Evolutionary conservation across 164 flowering plant species (phyloP), one percentile per base, ranked within the genome.

Genomic region (Berberis thunbergii): DNA sequence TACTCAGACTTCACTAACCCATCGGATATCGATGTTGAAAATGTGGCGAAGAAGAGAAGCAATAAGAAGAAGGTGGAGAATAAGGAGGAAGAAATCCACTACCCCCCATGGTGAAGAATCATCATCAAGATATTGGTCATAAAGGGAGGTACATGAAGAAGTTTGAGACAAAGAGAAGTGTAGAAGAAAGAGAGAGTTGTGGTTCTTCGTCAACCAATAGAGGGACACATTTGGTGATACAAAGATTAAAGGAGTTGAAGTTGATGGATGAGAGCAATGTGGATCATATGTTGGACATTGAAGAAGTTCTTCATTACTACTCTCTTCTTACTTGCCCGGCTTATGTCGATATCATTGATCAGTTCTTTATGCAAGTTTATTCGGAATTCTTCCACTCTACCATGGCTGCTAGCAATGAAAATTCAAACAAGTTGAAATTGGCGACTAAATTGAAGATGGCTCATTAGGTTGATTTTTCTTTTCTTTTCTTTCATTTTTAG

Each of bases 261-360:
- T 73, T 73, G 88, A 56, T 85, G 79, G 91, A 83, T 39, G 10
- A 60, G 66, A 71, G 73, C 44, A 70, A 88, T 59, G 75, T 82
- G 57, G 91, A 91, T 46, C 86, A 83, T 75, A 72, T 75, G 7
- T 48, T 80, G 61, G 97, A 91, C 68, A 76, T 88, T 1, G 88
- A 86, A 69, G 96, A 88, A 71, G 84, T 87, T 55, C 79, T 86
- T 8, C 83, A 87, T 45, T 87, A 82, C 75, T 87, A 88, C 59
- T 88, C 97, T 49, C 77, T 80, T 38, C 84, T 91, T 7, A 86
- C 81, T 6, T 84, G 89, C 65, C 94, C 97, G 1, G 75, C 76
- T 44, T 91, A 88, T 61, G 62, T 83, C 13, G 90, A 87, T 59
- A 84, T 91, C n/a, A 83, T 91, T n/a, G 88, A 91, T 69, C 78